Evolutionary conservation across 2,329 filamentous ascomycete genomes (phyloP), one percentile per base, ranked within the genome.

Genomic region (Cladosporium austrohemisphaericum): DNA sequence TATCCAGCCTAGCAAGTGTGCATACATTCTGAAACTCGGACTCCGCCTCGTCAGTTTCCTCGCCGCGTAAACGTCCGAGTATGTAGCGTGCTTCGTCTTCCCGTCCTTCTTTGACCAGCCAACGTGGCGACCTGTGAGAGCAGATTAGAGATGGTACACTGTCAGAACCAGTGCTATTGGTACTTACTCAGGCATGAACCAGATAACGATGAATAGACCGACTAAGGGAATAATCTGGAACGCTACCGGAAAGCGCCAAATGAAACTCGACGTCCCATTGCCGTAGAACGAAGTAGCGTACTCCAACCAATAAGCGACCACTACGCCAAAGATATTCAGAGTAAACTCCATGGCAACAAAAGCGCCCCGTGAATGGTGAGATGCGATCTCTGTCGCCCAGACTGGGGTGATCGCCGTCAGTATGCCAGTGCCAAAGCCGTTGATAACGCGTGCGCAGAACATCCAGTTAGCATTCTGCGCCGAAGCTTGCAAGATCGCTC

Each of bases 341-440:
- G 83, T 87, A 54, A 88, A 88, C 58, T 87, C 84, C 47, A 86
- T 81, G 8, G 83, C 81, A 50, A 88, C 54, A 28, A 63, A 63
- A 18, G 54, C 76, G 4, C 85, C 85, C 32, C 85, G 76, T 3
- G 79, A 82, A 0, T 77, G 85, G 58, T 86, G 80, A 31, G 83
- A 78, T 0, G 82, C 79, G 0, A 80, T 84, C 65, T 87, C 85
- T 0, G 83, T 84, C 1, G 83, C 82, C 82, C 82, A 87, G 3
- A 86, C 83, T 0, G 84, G 84, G 0, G 84, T 78, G 54, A 87
- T 86, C 6, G 82, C 79, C 58, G 86, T 87, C 26, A 87, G 64
- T 46, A 87, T 80, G 23, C 84, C 85, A 2, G 83, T 87, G 2
- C 84, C 84, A 36, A 84, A 77, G 4, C 61, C 60, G 41, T 61